phyloP scores from a whole-genome alignment of 495 filamentous ascomycete genomes.

The Xylaria bambusicola region DNA sequence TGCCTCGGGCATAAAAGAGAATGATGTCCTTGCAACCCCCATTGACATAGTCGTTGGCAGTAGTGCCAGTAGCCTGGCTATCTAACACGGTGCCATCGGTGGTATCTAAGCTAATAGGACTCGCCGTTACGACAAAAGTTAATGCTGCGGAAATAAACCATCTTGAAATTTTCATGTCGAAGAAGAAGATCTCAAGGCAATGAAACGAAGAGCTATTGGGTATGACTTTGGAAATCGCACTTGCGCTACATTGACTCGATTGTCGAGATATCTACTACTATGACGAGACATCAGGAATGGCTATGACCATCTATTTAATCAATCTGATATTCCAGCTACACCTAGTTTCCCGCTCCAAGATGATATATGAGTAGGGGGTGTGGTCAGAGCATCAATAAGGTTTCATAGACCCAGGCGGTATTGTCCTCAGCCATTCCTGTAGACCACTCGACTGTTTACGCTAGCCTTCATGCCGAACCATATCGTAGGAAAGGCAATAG shows the following conservation, averaged over 20 bases:
- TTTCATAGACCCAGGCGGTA: too few relatives aligned
- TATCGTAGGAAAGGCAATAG: background rate
- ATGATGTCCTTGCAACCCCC: slow-evolving; percentile 36
- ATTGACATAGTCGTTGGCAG: slow-evolving; percentile 35
- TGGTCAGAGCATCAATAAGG: too few relatives aligned
- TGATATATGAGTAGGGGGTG: too few relatives aligned
- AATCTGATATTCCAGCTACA: too few relatives aligned
- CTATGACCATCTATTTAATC: background rate
- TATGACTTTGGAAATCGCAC: too few relatives aligned
- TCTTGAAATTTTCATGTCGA: background rate
- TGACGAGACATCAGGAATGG: background rate
- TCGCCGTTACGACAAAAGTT: slow-evolving; percentile 20
- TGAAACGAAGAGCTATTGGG: background rate
- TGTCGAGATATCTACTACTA: background rate
- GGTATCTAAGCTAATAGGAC: slow-evolving; percentile 16
- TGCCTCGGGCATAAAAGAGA: slow-evolving; percentile 46
- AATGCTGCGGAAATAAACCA: slow-evolving; percentile 3
- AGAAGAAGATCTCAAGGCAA: background rate
- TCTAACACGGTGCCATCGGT: background rate
- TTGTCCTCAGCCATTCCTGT: too few relatives aligned
- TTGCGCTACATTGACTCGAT: too few relatives aligned
- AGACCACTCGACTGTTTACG: too few relatives aligned
- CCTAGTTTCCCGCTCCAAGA: too few relatives aligned
- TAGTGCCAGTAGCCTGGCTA: slow-evolving; percentile 10
- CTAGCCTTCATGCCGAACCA: too few relatives aligned